phyloP scores from a whole-genome alignment of 192 early-diverging fungal genomes.

The Coemansia sp. region DNA sequence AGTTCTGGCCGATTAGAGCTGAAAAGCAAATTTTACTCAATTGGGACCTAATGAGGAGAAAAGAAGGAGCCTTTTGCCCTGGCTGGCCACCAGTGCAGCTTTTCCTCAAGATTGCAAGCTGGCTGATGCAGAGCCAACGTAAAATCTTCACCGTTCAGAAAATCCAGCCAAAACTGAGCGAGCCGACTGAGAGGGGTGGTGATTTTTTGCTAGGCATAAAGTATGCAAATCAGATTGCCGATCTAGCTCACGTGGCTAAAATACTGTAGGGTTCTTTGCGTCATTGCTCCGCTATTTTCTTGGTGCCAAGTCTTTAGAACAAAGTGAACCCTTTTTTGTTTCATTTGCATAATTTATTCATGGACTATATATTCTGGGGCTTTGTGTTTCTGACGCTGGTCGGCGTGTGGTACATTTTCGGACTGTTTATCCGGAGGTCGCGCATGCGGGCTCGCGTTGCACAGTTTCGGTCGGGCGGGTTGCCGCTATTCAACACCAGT shows the following conservation, averaged over 20 bases:
- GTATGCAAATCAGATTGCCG: too few species aligned
- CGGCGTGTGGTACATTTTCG: slow-evolving; percentile 45
- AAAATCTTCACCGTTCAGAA: slow-evolving; percentile 29
- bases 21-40: slow-evolving; percentile 16
- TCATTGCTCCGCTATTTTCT: too few species aligned
- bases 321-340: neutral
- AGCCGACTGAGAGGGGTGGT: too few species aligned
- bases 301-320: neutral
- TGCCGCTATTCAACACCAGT: slow-evolving; percentile 12
- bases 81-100: slow-evolving; percentile 1
- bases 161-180: too few species aligned
- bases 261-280: too few species aligned
- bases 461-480: slow-evolving; percentile 14
- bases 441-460: slow-evolving; percentile 35
- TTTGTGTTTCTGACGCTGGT: slow-evolving; percentile 27
- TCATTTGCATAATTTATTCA: slow-evolving; percentile 13
- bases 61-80: slow-evolving; percentile 41
- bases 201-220: too few species aligned
- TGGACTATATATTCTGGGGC: slow-evolving; percentile 42
- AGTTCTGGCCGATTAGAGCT: slow-evolving; percentile 25
- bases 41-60: slow-evolving; percentile 41
- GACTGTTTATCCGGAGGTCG: slow-evolving; percentile 35
- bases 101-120: neutral
- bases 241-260: too few species aligned
- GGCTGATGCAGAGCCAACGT: slow-evolving; percentile 9